Evolutionary conservation across 805 yeast genomes (phyloP), one percentile per base, ranked within the genome.

Genomic region (Wickerhamomyces chambardii): DNA sequence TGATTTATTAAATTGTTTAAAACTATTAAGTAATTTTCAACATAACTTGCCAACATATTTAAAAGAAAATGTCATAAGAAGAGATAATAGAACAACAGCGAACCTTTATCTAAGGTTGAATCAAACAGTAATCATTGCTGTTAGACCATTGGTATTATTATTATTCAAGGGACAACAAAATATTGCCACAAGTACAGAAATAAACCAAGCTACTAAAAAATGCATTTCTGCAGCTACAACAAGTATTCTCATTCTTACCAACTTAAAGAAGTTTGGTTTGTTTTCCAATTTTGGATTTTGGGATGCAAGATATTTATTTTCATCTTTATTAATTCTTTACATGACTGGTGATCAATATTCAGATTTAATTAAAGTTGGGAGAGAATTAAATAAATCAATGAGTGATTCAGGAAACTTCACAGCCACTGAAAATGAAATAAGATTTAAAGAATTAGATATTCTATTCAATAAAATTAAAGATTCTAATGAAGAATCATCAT

Each of bases 301-400:
- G 61, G 65, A 62, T 43, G 58, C 59, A 4, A 59, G 63, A 38
- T 59, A 57, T 39, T 47, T 63, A 31, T 61, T 60, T 38, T 51
- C 61, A 16, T 49, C 67, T 0, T 39, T 59, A 9, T 38, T 60
- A 33, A 54, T 62, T 16, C 45, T 56, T 5, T 50, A 46, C 17
- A 54, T 55, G 50, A 47, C 46, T 12, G 47, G 47, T 29, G 47
- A 40, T n/a, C 30, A 41, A 6, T 47, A 47, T 31, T 40, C 50
- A 1, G 41, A 43, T 15, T 34, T 52, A 3, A 40, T 46, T 5
- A 28, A 30, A 6, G 38, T 33, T 14, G 59, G 59, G 5, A 30
- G 58, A 12, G 38, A 36, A 6, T 24, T 53, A 28, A 52, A 50
- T 35, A 41, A 39, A 34, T 38, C 46, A 12, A 51, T 55, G 57